A percentile compares a stretch with the other conserved stretches of the same genome.
Evolutionary conservation across 768 basidiomycete genomes (phyloP).

Genomic region (Lactarius vividus): DNA sequence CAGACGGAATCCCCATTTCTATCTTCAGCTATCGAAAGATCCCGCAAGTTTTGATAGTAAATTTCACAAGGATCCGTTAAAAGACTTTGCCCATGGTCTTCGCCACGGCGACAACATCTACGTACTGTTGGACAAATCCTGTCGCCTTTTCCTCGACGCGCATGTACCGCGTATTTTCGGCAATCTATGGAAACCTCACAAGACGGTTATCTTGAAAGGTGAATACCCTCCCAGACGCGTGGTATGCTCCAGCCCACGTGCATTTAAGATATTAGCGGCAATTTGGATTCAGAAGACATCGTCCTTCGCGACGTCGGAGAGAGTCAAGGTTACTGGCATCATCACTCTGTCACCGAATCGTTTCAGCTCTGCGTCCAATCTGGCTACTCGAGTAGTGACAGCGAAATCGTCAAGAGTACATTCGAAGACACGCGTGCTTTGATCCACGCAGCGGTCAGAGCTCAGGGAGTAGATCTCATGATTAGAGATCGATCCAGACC

Average conservation of each 20-base stretch:
- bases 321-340: background rate
- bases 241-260: background rate
- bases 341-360: no score
- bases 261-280: background rate
- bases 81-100: background rate
- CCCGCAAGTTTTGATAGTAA: no score
- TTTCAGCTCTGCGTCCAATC: background rate
- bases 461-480: background rate
- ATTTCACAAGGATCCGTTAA: no score
- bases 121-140: background rate
- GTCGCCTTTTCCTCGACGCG: background rate
- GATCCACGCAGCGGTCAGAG: no score
- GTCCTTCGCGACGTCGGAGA: background rate
- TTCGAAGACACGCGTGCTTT: background rate
- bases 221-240: background rate
- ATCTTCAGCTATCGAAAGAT: no score
- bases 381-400: background rate
- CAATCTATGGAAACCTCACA: slow-evolving; percentile 10
- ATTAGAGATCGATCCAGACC: background rate
- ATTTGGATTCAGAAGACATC: background rate
- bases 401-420: background rate
- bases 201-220: slow-evolving; percentile 16
- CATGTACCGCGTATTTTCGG: slow-evolving; percentile 1
- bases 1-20: no score
- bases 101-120: background rate